Evolutionary conservation across 345 rosid genomes (phyloP).

Genomic region (Turritis glabra): DNA sequence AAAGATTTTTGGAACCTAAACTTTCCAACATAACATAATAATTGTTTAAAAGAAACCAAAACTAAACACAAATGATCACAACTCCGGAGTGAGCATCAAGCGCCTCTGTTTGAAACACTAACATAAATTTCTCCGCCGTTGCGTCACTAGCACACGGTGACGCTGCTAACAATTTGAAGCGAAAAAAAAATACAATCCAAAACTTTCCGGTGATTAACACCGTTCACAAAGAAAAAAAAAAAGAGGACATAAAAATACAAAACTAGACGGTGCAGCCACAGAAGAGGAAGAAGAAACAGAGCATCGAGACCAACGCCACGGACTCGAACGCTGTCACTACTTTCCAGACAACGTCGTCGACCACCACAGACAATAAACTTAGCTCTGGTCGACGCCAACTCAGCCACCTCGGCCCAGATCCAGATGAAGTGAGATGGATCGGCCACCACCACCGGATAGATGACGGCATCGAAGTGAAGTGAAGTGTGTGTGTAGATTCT

Average conservation of each 20-base stretch:
- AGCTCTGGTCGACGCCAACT: conserved; percentile 45
- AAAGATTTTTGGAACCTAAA: background rate
- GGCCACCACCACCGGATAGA: conserved; percentile 41
- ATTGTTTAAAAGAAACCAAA: background rate
- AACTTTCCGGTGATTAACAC: conserved; percentile 13
- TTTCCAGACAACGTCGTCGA: conserved; percentile 74
- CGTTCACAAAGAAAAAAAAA: background rate
- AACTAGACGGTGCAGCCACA: conserved; percentile 77
- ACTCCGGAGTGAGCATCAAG: conserved; percentile 22
- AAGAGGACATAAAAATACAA: background rate
- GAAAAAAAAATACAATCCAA: too few species aligned
- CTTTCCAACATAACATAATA: background rate
- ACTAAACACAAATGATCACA: background rate
- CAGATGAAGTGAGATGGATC: conserved; percentile 8
- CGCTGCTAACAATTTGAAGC: too few species aligned
- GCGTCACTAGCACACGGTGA: background rate
- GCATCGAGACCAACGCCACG: conserved; percentile 83
- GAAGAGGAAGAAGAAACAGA: conserved; percentile 84
- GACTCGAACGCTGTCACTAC: conserved; percentile 79
- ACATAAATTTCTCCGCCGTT: conserved; percentile 23
- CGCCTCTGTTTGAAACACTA: background rate
- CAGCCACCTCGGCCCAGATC: conserved; percentile 20
- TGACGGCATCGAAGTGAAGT: conserved; percentile 41
- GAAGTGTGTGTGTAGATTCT: background rate
- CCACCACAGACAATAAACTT: conserved; percentile 45